Base-by-base conservation (phyloP, 139 green algal genomes). In the Auxenochlorella protothecoides region DNA sequence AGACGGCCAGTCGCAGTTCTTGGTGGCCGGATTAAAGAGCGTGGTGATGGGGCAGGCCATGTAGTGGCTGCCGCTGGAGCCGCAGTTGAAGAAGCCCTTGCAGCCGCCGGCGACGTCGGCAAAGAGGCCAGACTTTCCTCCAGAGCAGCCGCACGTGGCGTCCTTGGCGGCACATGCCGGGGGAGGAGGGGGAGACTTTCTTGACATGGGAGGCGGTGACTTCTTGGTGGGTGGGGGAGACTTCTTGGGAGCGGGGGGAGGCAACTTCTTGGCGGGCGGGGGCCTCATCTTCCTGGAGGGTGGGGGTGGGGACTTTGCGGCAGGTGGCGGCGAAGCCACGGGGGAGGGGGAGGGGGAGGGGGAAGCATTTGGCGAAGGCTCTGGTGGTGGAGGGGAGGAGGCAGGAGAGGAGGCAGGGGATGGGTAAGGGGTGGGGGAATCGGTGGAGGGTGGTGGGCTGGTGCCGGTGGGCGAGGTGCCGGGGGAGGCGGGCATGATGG, bases 401-500 rank as follows among this genome's bases (percentile, higher is more conserved):
- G 27, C 27, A 44, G 27, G 27, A 44, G 27, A 44, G 27, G 27
- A 44, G 27, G 27, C 27, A 16, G 68, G 68, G 11, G 13, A 59
- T 63, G 68, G 27, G 27, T 44, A 44, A 44, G 27, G 68, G 27
- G 27, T 44, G 27, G 27, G 27, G 27, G 27, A 44, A 44, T 0
- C 27, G 27, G 27, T 44, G 27, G 27, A 44, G 27, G 27, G 27
- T 44, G 27, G 27, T 44, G 27, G 27, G 27, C 27, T 44, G 27
- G 27, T 5, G 6, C 3, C 54, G 68, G 68, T 9, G 68, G 65
- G 15, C 59, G 68, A 65, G 68, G 55, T 61, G 68, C 59, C 15
- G 60, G 11, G 9, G 65, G 59, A 56, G 16, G 52, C 61, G 4
- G 75, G 55, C 65, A 65, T 78, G 64, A 83, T 84, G 8, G 55